phyloP scores from a whole-genome alignment of 805 yeast genomes.

The Yamadazyma takamatsuzukensis region DNA sequence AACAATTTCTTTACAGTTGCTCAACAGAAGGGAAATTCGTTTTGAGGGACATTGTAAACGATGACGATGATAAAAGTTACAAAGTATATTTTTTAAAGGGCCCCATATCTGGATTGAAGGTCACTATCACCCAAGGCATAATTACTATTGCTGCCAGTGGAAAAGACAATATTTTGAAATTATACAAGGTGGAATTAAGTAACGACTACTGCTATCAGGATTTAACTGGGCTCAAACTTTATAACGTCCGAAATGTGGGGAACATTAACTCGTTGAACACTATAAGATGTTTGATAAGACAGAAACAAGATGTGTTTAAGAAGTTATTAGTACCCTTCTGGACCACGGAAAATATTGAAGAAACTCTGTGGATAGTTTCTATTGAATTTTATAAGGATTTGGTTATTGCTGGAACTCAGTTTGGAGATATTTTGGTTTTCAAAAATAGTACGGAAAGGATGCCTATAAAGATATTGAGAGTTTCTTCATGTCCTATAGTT shows the following conservation, averaged over 20 bases:
- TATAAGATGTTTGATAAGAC: constrained; percentile 2
- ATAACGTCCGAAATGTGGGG: not conserved
- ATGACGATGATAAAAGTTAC: constrained; percentile 28
- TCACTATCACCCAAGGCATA: not conserved
- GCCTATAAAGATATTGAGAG: constrained; percentile 13
- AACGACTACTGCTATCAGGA: constrained; percentile 2
- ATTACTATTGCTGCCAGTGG: constrained; percentile 21
- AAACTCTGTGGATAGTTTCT: constrained; percentile 20
- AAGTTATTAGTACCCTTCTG: constrained; percentile 13
- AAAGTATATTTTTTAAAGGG: constrained; percentile 21
- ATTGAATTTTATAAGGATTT: constrained; percentile 15
- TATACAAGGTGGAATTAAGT: constrained; percentile 20
- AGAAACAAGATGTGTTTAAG: constrained; percentile 1
- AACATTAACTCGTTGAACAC: constrained; percentile 3
- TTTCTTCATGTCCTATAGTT: constrained; percentile 24
- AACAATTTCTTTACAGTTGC: constrained; percentile 30
- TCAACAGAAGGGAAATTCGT: constrained; percentile 30
- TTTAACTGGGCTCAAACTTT: constrained; percentile 4
- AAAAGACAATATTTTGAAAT: constrained; percentile 22
- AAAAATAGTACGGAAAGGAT: constrained; percentile 6
- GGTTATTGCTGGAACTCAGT: constrained; percentile 29
- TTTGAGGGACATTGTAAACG: constrained; percentile 33
- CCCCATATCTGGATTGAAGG: constrained; percentile 21
- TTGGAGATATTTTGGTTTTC: constrained; percentile 24
- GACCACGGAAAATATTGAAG: constrained; percentile 3